Evolutionary conservation across 805 yeast genomes (phyloP).

Genomic region (Schwanniomyces vanrijiae): DNA sequence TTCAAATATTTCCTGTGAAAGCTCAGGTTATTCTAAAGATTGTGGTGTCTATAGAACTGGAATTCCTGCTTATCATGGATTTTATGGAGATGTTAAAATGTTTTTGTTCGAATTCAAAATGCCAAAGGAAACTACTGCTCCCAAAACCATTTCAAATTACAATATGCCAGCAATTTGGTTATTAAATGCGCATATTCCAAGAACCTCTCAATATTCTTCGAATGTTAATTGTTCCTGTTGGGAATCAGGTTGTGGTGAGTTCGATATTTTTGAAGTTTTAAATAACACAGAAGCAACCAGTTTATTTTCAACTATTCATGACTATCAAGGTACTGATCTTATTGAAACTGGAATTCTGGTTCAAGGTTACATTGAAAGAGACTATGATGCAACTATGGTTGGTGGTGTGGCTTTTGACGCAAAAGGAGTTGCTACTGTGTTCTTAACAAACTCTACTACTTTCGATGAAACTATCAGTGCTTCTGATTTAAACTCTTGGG

Average conservation of each 20-base stretch:
- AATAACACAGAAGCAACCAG: conserved; percentile 56
- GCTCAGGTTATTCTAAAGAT: conserved; percentile 51
- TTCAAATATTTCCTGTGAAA: conserved; percentile 58
- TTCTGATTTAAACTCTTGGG: conserved; percentile 46
- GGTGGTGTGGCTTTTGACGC: conserved; percentile 75
- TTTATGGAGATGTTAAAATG: conserved; percentile 64
- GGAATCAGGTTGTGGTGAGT: conserved; percentile 79
- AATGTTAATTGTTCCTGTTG: conserved; percentile 71
- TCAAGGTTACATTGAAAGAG: conserved; percentile 57
- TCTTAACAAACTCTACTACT: conserved; percentile 53
- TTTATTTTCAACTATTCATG: conserved; percentile 69
- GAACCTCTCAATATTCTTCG: conserved; percentile 69
- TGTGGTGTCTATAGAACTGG: conserved; percentile 79
- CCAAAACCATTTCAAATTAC: conserved; percentile 34
- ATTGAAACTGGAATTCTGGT: conserved; percentile 61
- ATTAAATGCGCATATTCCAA: conserved; percentile 67
- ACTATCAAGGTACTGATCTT: conserved; percentile 69
- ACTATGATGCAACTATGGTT: conserved; percentile 48
- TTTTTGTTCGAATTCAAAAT: conserved; percentile 68
- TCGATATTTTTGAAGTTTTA: conserved; percentile 73
- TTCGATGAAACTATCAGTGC: conserved; percentile 48
- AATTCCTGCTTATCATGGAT: conserved; percentile 75
- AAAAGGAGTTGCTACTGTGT: conserved; percentile 61
- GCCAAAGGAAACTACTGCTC: conserved; percentile 52
- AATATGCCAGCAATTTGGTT: conserved; percentile 81